Conservation (phyloP, 768 basidiomycete species). For the Lanmaoa pseudosensibilis region DNA sequence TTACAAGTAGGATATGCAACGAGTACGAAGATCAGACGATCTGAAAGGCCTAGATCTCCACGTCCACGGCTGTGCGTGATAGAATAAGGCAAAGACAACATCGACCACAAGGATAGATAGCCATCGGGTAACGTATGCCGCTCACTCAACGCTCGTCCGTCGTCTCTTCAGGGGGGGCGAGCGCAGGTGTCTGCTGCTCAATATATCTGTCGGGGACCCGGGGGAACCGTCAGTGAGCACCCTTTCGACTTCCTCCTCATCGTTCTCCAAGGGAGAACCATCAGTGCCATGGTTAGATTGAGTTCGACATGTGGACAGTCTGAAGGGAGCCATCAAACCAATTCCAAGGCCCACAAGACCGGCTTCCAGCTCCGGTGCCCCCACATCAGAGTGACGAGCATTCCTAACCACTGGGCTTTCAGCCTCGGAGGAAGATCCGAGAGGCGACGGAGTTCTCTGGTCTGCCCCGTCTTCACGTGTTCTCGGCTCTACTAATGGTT, state of each 20-base stretch:
- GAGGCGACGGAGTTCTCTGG: slow-evolving; percentile 17
- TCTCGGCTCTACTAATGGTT: slow-evolving; percentile 28
- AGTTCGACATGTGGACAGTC: slow-evolving; percentile 41
- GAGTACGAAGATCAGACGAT: slow-evolving; percentile 8
- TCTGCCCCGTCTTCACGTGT: slow-evolving; percentile 5
- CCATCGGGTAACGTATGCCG: slow-evolving; percentile 15
- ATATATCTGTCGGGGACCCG: slow-evolving; percentile 22
- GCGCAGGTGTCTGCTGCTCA: slow-evolving; percentile 23
- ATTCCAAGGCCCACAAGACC: slow-evolving; percentile 40
- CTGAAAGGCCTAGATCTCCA: slow-evolving; percentile 2
- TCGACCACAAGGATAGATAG: slow-evolving; percentile 26
- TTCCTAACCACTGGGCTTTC: slow-evolving; percentile 55
- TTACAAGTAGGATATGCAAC: slow-evolving; percentile 33
- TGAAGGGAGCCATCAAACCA: slow-evolving; percentile 55
- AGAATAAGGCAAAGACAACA: slow-evolving; percentile 14
- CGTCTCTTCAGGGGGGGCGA: slow-evolving; percentile 53
- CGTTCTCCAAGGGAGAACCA: slow-evolving; percentile 21
- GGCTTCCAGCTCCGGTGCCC: slow-evolving; percentile 33
- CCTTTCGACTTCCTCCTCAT: slow-evolving; percentile 38
- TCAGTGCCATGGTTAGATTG: slow-evolving; percentile 16
- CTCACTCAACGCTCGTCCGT: slow-evolving; percentile 36
- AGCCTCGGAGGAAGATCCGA: slow-evolving; percentile 27
- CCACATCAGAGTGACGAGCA: slow-evolving; percentile 20
- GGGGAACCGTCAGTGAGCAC: slow-evolving; percentile 26
- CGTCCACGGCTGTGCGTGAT: slow-evolving; percentile 12